Base-by-base conservation (phyloP, 371 early-diverging fungal species). In the Mucor racemosus region DNA sequence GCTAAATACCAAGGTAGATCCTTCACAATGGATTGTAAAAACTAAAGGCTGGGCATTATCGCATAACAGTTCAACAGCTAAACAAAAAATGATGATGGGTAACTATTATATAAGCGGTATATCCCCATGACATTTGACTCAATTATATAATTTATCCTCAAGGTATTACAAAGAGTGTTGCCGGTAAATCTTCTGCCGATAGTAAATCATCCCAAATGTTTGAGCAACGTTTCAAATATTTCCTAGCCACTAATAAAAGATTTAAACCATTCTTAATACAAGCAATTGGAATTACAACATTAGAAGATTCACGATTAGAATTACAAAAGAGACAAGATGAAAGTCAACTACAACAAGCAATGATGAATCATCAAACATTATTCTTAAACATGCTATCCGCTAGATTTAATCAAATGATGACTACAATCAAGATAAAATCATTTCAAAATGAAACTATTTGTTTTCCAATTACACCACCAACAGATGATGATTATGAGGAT, bases 11-110 rank as follows among this genome's bases (percentile, higher is more conserved):
- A n/a, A 0, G 13, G 39, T 71, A 75, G 72, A 69, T 60, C 34
- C 62, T 15, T 59, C 68, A 34, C 56, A 76, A 66, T 80, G 81
- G 81, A 63, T 76, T 21, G 64, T 77, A 31, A 72, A 67, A 57
- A 68, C 65, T 7, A 76, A 67, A 66, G 81, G 78, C 2, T 80
- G 81, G 81, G 81, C 81, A 13, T 58, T 80, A 55, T 80, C 80
- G 0, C 77, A 76, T 42, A 75, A 73, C 50, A 59, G 68, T 19
- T 73, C 76, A 17, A 60, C 34, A 11, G 38, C 76, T 10, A 76
- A 76, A 56, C 74, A 77, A 54, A 73, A 71, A 60, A 61, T 77
- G 54, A 62, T 72, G 64, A 74, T 72, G 69, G 72, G 80, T 80
- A 80, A 68, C n/a, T n/a, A n/a, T n/a, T n/a, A n/a, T n/a, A n/a